Base-by-base conservation (phyloP, 805 yeast species). In the Saturnispora sanitii region DNA sequence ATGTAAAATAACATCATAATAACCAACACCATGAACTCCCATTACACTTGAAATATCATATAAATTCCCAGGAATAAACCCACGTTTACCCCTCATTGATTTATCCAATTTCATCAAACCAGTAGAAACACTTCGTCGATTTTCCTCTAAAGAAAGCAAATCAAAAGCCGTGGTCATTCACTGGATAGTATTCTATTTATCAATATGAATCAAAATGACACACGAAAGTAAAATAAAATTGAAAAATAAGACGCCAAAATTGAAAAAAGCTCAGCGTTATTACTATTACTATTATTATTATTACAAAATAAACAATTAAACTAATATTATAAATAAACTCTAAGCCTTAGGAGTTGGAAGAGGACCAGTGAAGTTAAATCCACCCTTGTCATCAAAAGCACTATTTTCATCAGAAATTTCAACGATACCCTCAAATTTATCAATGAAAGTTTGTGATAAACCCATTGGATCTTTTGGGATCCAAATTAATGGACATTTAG, bases 381-480 rank as follows among this genome's bases (percentile, higher is more conserved):
- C 62, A 21, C 75, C 78, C 49, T 69, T 65, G 20, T 67, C 66
- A 45, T 70, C 63, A 42, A 83, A 75, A 35, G 64, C 58, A 1
- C 95, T 75, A 49, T 80, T 79, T 35, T 70, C 77, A 55, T 87
- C 94, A 41, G 75, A 66, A 38, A 83, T 76, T 15, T 71, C 68
- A 36, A 86, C 73, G 6, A 76, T 66, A 1, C 67, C 70, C 17
- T 64, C 57, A 38, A 84, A 68, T 32, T 74, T 65, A 30, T 70
- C 71, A 18, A 82, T 77, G 51, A 79, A 77, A 12, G 53, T 56
- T 2, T 67, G 61, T 1, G 95, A 82, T 50, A 85, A 71, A 1
- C 97, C 97, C 73, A 77, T 75, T 8, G 84, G 80, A 58, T 90
- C 98, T 43, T 67, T 66, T n/a, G 96, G 94, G 53, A 90, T 75